phyloP scores from a whole-genome alignment of 2,329 filamentous ascomycete genomes.

The Ceratocystiopsis sp. region DNA sequence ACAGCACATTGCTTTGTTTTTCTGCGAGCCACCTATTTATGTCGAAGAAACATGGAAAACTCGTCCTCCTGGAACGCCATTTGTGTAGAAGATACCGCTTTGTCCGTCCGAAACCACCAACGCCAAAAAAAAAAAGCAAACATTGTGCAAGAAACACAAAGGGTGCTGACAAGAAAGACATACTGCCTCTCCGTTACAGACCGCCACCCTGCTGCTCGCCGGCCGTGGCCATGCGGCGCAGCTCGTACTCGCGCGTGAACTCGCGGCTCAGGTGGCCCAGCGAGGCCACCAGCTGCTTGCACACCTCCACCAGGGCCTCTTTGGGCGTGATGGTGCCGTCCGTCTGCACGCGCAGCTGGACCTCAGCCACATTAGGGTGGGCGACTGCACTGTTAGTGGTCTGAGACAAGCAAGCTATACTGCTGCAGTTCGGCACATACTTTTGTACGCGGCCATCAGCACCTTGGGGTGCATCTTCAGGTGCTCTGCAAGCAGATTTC shows the following conservation, averaged over 20 bases:
- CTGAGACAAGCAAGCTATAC: too few species aligned
- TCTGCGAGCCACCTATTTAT: too few species aligned
- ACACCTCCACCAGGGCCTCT: conserved; percentile 66
- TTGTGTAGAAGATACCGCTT: too few species aligned
- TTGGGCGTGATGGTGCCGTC: conserved; percentile 80
- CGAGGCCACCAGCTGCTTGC: conserved; percentile 66
- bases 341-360: conserved; percentile 70
- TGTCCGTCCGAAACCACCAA: too few species aligned
- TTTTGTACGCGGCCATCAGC: conserved; percentile 82
- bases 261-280: conserved; percentile 66
- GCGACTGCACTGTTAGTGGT: conserved; percentile 21
- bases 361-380: conserved; percentile 43
- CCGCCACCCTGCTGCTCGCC: conserved; percentile 34
- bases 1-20: too few species aligned
- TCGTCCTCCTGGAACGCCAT: too few species aligned
- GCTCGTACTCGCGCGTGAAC: conserved; percentile 83
- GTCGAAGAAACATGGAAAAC: too few species aligned
- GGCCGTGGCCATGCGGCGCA: conserved; percentile 66
- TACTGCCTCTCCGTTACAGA: too few species aligned
- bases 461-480: conserved; percentile 74
- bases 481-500: conserved; percentile 73
- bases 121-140: too few species aligned
- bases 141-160: too few species aligned
- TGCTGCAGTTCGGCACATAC: conserved; percentile 23
- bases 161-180: too few species aligned